Evolutionary conservation across 1,284 basidiomycete genomes (phyloP).

Genomic region (Malassezia japonica): DNA sequence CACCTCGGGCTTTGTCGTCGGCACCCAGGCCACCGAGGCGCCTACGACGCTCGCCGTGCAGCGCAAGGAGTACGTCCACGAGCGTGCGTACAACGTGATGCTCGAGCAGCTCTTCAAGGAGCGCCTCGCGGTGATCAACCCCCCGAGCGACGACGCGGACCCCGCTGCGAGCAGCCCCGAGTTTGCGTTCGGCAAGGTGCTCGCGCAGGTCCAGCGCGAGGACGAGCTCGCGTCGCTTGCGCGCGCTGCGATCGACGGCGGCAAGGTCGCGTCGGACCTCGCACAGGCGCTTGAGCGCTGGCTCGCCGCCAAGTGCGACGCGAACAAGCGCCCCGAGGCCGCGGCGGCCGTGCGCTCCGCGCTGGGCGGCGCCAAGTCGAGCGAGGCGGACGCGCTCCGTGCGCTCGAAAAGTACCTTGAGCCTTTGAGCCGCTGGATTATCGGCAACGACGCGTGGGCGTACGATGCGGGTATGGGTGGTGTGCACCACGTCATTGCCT

Average conservation of each 20-base stretch:
- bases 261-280: slow-evolving; percentile 29
- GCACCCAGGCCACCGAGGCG: slow-evolving; percentile 39
- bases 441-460: slow-evolving; percentile 94
- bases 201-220: slow-evolving; percentile 58
- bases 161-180: slow-evolving; percentile 70
- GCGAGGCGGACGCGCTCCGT: slow-evolving; percentile 28
- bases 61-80: slow-evolving; percentile 63
- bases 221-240: slow-evolving; percentile 37
- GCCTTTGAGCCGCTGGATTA: slow-evolving; percentile 66
- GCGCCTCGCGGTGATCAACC: slow-evolving; percentile 74
- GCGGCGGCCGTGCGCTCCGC: slow-evolving; percentile 13
- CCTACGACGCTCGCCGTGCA: slow-evolving; percentile 48
- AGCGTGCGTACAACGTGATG: slow-evolving; percentile 81
- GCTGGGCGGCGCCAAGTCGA: slow-evolving; percentile 56
- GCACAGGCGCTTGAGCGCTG: slow-evolving; percentile 33
- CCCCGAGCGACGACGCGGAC: slow-evolving; percentile 27
- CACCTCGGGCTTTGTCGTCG: slow-evolving; percentile 44
- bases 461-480: slow-evolving; percentile 94
- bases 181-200: slow-evolving; percentile 81
- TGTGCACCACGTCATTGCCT: slow-evolving; percentile 84
- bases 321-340: slow-evolving; percentile 20
- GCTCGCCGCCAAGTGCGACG: slow-evolving; percentile 26
- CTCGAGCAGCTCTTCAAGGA: slow-evolving; percentile 71
- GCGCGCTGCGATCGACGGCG: slow-evolving; percentile 24
- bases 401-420: slow-evolving; percentile 28